These are phyloP conservation scores for Phaeophleospora eucalypticola DNA, from an alignment of 2,329 filamentous ascomycete genomes.

Conservation along the genomic window DNA sequence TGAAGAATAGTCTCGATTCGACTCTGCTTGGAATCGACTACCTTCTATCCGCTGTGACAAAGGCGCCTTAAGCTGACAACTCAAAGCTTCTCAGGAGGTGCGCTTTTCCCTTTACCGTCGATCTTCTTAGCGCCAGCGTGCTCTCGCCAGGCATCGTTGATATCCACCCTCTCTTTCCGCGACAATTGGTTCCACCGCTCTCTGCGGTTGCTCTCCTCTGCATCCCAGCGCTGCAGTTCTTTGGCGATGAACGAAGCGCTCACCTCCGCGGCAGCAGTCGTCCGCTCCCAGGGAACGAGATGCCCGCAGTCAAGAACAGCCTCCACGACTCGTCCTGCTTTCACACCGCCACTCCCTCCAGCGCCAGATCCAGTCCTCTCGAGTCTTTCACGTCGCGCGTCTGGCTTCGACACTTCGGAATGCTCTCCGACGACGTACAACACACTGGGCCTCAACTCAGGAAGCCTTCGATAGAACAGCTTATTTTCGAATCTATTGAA, in stretches of 20 bases:
- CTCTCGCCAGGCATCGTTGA: constrained; percentile 6
- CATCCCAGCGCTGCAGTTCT: constrained; percentile 1
- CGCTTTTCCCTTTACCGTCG: background rate
- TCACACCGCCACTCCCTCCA: constrained; percentile 61
- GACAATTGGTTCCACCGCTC: background rate
- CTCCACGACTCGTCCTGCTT: constrained; percentile 61
- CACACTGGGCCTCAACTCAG: constrained; percentile 57
- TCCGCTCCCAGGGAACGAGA: constrained; percentile 74
- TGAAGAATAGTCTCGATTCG: too few species aligned
- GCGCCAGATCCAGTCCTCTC: constrained; percentile 56
- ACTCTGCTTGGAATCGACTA: too few species aligned
- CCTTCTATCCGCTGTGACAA: too few species aligned
- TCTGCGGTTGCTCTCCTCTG: constrained; percentile 3
- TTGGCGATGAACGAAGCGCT: constrained; percentile 30
- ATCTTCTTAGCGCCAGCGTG: constrained; percentile 1
- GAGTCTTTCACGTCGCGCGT: constrained; percentile 53
- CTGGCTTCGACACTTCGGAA: constrained; percentile 49
- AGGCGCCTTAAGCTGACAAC: too few species aligned
- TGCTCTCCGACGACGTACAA: constrained; percentile 64
- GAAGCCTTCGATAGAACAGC: constrained; percentile 52
- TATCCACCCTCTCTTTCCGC: constrained; percentile 7
- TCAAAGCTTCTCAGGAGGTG: constrained; percentile 6
- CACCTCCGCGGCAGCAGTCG: constrained; percentile 58
- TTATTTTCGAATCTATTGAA: constrained; percentile 58
- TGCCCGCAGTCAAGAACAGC: constrained; percentile 66